Base-by-base conservation (phyloP, 2,329 filamentous ascomycete species). In the Ilyonectria mors-panacis region DNA sequence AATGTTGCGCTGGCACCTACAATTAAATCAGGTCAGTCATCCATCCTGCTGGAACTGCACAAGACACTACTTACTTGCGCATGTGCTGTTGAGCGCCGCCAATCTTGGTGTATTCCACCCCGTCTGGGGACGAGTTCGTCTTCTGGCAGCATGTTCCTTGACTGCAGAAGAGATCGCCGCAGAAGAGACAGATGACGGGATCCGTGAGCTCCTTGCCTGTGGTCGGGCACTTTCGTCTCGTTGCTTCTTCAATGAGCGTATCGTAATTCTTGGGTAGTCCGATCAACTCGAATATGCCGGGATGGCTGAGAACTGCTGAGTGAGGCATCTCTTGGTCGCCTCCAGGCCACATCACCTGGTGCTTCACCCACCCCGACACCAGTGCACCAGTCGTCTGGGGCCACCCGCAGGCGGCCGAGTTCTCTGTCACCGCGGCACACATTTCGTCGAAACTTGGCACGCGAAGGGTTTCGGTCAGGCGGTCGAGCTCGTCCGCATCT, bases 161-260 rank as follows among this genome's bases (percentile, higher is more conserved):
- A 10, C 93, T 94, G 81, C 96, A 99, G 81, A 98, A 95, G 45
- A 99, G 94, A n/a, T 95, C 94, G 37, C 96, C 95, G 78, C 96
- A 99, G 83, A 98, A 94, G 44, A 99, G 87, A 77, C 96, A 99
- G 42, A 99, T 89, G 70, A 93, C 93, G 0, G 96, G 94, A 79
- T 99, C 97, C 2, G 91, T 92, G 57, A 99, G 84, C 73, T 98
- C 95, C 78, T 96, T 97, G 71, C 94, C 94, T 1, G 94, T 97
- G 2, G 91, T 97, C 0, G 94, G 94, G 77, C 96, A 99, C 56
- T 88, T 91, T 59, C 92, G 86, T 70, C 91, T 91, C 73, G 96
- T 95, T 28, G 94, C 94, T 81, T 97, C 95, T 77, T 98, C 95
- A 65, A 97, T 97, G 42, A 99, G 85, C 3, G 91, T 92, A 79